Base-by-base conservation (phyloP, 139 green algal genomes). In the Nannochloris sp. region DNA sequence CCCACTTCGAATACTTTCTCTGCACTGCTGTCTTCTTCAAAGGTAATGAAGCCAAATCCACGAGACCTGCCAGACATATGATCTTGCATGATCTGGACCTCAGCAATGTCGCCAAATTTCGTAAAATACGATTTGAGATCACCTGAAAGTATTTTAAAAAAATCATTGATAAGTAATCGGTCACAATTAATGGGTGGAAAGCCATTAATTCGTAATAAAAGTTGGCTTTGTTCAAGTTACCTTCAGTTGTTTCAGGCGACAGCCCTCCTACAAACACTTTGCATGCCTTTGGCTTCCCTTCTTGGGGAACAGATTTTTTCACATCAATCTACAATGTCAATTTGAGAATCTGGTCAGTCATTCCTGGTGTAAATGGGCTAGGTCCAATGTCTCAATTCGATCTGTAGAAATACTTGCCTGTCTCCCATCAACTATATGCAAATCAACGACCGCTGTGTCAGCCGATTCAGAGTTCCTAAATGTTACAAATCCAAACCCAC, bases 231-330 rank as follows among this genome's bases (percentile, higher is more conserved):
- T 7, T 35, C 23, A 4, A 3, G 66, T 47, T 63, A 91, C 85
- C 83, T 69, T 90, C 81, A 8, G 79, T 87, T 2, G 86, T 93
- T 6, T 92, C 87, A n/a, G 87, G 80, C 12, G 83, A 71, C 1
- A 95, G 65, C 0, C 89, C 89, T 2, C 89, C 89, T 25, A 95
- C 89, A 78, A 95, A 95, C 3, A 95, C 75, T 68, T 95, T 95
- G 30, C 82, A 83, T 34, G 80, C 83, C 44, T 78, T 76, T 4
- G 80, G 81, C 51, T 79, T 80, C 13, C 67, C 55, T 39, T 81
- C 73, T 42, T 85, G 74, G 0, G 85, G 86, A 7, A 93, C 75
- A 6, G 84, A 92, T 3, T 82, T 87, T 73, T 95, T 95, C 33
- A 79, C 85, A 38, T 93, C 86, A 25, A 93, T 92, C 87, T 92